These are phyloP conservation scores for Oryza meyeriana DNA, from an alignment of 176 grass and related monocot species.

Conservation along the genomic window DNA sequence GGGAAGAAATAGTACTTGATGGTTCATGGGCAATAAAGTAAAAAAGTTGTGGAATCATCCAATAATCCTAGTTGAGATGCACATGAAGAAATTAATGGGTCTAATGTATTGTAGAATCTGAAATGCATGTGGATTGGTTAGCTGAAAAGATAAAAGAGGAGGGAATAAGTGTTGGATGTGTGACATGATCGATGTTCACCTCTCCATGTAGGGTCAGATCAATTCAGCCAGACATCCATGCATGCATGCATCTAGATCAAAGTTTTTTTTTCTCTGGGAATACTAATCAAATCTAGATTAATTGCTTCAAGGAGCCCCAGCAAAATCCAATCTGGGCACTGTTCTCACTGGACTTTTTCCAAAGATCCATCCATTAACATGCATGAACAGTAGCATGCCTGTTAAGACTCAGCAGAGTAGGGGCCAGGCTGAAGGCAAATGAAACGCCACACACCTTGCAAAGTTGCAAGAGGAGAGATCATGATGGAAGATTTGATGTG, in stretches of 20 bases:
- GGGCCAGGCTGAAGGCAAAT: neutral
- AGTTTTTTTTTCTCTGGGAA: neutral
- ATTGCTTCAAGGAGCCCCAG: slow-evolving; percentile 1
- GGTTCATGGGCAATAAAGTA: neutral
- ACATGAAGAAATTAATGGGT: neutral
- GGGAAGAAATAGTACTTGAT: neutral
- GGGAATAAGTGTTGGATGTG: slow-evolving; percentile 15
- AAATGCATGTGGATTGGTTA: slow-evolving; percentile 20
- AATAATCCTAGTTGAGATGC: slow-evolving; percentile 9
- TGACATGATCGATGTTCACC: slow-evolving; percentile 8
- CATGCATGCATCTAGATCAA: slow-evolving; percentile 25
- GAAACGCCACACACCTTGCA: slow-evolving; percentile 1
- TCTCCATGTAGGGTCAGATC: slow-evolving; percentile 16
- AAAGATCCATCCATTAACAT: slow-evolving; percentile 2
- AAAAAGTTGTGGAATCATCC: neutral
- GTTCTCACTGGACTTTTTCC: slow-evolving; percentile 25
- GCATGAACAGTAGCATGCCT: slow-evolving; percentile 26
- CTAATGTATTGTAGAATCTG: slow-evolving; percentile 3
- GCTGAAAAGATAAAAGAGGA: neutral
- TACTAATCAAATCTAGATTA: slow-evolving; percentile 8
- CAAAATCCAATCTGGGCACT: slow-evolving; percentile 33
- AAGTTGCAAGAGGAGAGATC: neutral
- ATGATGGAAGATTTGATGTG: slow-evolving; percentile 13
- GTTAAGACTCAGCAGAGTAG: slow-evolving; percentile 7
- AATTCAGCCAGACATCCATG: slow-evolving; percentile 25